Conservation (phyloP, 495 filamentous ascomycete genomes). For the Talaromyces liani region DNA sequence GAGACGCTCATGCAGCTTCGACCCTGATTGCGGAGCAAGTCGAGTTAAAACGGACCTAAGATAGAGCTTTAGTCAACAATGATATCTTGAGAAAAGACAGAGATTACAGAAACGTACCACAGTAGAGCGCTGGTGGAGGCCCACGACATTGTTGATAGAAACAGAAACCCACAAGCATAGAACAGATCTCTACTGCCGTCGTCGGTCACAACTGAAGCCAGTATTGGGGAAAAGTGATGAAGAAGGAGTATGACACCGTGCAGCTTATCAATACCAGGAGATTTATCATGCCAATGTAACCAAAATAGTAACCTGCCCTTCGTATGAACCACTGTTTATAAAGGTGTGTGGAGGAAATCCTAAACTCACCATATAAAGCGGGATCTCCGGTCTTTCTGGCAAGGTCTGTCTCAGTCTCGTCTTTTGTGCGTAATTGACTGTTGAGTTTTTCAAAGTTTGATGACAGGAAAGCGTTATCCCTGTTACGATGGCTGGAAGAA, state of each 20-base stretch:
- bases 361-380: constrained; percentile 2
- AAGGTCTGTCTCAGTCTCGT: constrained; percentile 1
- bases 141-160: constrained; percentile 3
- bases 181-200: background rate
- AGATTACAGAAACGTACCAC: background rate
- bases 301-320: constrained; percentile 1
- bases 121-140: background rate
- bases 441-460: background rate
- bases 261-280: background rate
- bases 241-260: constrained; percentile 6
- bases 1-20: constrained; percentile 2
- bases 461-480: constrained; percentile 18
- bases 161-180: constrained; percentile 2
- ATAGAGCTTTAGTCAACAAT: constrained; percentile 2
- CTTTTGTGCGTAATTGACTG: background rate
- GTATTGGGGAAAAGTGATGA: constrained; percentile 4
- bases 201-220: constrained; percentile 2
- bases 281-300: background rate
- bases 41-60: constrained; percentile 18
- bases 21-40: constrained; percentile 9
- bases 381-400: background rate
- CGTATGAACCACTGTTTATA: background rate
- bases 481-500: constrained; percentile 22
- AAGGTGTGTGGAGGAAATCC: background rate
- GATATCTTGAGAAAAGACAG: background rate